phyloP scores from a whole-genome alignment of 2,329 filamentous ascomycete species.

The Coniochaeta sp. region DNA sequence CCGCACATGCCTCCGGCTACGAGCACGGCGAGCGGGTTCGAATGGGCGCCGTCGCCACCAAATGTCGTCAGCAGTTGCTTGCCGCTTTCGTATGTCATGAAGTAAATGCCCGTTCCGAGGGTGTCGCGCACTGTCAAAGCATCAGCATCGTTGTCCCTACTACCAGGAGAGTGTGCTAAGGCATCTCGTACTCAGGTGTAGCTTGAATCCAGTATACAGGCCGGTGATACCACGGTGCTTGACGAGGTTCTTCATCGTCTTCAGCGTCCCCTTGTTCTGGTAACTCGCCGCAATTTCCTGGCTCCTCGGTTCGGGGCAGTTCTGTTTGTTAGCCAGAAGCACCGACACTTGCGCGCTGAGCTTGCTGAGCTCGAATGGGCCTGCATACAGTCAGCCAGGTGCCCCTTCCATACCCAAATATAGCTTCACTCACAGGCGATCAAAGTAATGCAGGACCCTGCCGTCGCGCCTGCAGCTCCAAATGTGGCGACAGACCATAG shows the following conservation, averaged over 20 bases:
- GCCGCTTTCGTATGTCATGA: conserved; percentile 81
- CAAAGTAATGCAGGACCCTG: conserved; percentile 71
- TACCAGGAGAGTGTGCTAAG: neutral
- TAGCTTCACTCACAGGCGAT: conserved; percentile 58
- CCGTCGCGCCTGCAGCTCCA: conserved; percentile 69
- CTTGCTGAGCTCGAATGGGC: conserved; percentile 85
- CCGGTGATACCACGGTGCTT: conserved; percentile 66
- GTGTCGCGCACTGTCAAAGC: conserved; percentile 63
- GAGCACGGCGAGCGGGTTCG: conserved; percentile 71
- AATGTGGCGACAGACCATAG: conserved; percentile 70
- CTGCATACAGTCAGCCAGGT: conserved; percentile 28
- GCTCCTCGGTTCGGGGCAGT: conserved; percentile 37
- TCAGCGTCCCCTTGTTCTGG: conserved; percentile 69
- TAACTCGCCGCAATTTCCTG: conserved; percentile 61
- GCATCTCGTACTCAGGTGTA: conserved; percentile 62
- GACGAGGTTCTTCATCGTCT: conserved; percentile 70
- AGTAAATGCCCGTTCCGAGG: conserved; percentile 77
- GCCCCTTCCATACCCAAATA: neutral
- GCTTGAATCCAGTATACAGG: conserved; percentile 71
- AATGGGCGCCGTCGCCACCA: conserved; percentile 63
- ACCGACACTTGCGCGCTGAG: conserved; percentile 80
- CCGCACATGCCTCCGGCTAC: conserved; percentile 75
- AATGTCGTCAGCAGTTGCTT: conserved; percentile 77
- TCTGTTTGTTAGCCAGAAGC: conserved; percentile 56
- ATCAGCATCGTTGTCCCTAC: conserved; percentile 1